These are phyloP conservation scores for Fusarium phyllophilum DNA, from an alignment of 2,329 filamentous ascomycete species.

Conservation along the genomic window DNA sequence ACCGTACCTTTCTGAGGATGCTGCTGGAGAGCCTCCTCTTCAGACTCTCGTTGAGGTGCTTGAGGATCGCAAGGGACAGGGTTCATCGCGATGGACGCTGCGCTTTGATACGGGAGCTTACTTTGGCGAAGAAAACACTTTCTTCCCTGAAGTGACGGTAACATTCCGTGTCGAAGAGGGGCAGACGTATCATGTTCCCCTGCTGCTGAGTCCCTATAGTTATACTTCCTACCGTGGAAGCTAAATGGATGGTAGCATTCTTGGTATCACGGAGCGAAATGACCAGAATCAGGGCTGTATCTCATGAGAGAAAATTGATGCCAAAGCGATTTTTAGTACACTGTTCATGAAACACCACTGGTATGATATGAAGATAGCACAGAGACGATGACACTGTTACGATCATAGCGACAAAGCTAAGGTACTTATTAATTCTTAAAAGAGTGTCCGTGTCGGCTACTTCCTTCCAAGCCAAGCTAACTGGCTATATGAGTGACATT, in stretches of 20 bases:
- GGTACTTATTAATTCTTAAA: conserved; percentile 40
- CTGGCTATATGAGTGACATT: conserved; percentile 17
- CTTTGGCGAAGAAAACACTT: conserved; percentile 71
- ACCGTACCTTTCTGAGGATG: conserved; percentile 61
- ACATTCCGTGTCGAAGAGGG: conserved; percentile 63
- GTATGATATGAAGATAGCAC: conserved; percentile 9
- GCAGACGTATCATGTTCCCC: conserved; percentile 82
- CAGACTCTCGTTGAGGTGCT: conserved; percentile 69
- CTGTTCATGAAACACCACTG: not conserved
- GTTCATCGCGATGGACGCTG: conserved; percentile 71
- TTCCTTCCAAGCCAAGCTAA: conserved; percentile 19
- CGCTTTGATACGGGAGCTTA: conserved; percentile 78
- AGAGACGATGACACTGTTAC: conserved; percentile 20
- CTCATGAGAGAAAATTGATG: not conserved
- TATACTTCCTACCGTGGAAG: conserved; percentile 86
- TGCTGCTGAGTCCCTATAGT: conserved; percentile 80
- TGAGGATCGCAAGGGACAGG: conserved; percentile 51
- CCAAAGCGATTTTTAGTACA: not conserved
- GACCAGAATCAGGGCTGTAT: not conserved
- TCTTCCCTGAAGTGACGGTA: conserved; percentile 69
- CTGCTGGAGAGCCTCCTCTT: conserved; percentile 66
- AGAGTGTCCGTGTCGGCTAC: conserved; percentile 26
- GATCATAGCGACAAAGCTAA: conserved; percentile 35
- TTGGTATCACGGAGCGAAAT: not conserved
- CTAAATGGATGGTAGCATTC: conserved; percentile 50